Evolutionary conservation across 106 monocot genomes (phyloP).

Genomic region (Dactylorhiza incarnata): DNA sequence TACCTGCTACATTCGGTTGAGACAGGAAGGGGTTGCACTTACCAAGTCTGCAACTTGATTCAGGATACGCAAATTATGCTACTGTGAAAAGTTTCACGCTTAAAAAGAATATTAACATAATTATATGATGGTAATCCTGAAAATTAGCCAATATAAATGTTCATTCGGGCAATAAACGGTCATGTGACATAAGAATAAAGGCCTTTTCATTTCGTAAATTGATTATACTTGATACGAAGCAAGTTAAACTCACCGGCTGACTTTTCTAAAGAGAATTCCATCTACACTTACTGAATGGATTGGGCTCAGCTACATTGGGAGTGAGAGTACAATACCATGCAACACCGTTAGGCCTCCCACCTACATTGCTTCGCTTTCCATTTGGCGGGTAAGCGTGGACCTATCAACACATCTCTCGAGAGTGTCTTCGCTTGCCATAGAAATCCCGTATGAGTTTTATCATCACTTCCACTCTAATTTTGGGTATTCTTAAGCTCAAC

Average conservation of each 20-base stretch:
- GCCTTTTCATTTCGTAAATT: too few relatives aligned
- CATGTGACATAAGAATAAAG: too few relatives aligned
- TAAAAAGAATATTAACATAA: background rate
- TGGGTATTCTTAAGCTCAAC: background rate
- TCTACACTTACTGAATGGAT: background rate
- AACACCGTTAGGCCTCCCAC: too few relatives aligned
- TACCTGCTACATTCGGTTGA: background rate
- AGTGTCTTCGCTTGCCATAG: background rate
- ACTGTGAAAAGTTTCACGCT: background rate
- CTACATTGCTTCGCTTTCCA: background rate
- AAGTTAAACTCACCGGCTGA: too few relatives aligned
- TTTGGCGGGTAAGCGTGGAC: conserved; percentile 2
- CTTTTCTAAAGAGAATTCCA: background rate
- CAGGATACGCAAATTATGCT: background rate
- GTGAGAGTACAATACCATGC: too few relatives aligned
- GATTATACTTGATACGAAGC: too few relatives aligned
- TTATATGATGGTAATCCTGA: background rate
- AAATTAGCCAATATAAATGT: background rate
- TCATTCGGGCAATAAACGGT: too few relatives aligned
- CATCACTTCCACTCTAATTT: background rate
- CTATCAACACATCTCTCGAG: conserved; percentile 1
- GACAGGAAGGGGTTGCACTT: background rate
- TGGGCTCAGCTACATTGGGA: background rate
- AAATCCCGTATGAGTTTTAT: background rate
- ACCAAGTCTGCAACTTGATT: background rate